phyloP scores from a whole-genome alignment of 257 asterid species.

The Solanum clarkiae region DNA sequence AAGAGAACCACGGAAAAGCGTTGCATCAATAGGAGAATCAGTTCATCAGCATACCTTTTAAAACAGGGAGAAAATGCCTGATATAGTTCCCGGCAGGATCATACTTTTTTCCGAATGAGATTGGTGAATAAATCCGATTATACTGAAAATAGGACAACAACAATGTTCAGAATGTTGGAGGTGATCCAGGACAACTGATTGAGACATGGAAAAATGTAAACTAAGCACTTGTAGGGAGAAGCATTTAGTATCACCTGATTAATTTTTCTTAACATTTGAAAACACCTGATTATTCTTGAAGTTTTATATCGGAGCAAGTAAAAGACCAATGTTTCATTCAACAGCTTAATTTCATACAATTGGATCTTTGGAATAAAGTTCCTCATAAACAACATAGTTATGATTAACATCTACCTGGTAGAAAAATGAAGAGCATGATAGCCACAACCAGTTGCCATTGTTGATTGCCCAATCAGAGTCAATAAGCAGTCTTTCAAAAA shows the following conservation, averaged over 20 bases:
- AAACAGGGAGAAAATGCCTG: slow-evolving; percentile 79
- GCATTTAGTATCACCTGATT: neutral
- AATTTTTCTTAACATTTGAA: neutral
- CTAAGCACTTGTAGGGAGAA: neutral
- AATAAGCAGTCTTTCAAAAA: slow-evolving; percentile 84
- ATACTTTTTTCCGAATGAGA: slow-evolving; percentile 84
- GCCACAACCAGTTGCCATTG: slow-evolving; percentile 95
- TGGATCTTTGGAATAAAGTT: neutral
- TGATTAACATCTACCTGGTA: slow-evolving; percentile 54
- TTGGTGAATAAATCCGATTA: slow-evolving; percentile 84
- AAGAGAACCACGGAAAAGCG: neutral
- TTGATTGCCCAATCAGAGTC: slow-evolving; percentile 97
- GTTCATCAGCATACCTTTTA: slow-evolving; percentile 48
- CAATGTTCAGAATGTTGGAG: neutral
- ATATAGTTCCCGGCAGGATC: slow-evolving; percentile 76
- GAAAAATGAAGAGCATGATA: slow-evolving; percentile 92
- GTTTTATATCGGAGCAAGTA: neutral
- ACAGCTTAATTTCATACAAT: neutral
- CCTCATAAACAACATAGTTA: neutral
- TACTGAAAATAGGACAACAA: slow-evolving; percentile 30
- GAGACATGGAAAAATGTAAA: neutral
- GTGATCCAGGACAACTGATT: neutral
- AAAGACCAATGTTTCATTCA: neutral
- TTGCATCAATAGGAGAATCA: neutral
- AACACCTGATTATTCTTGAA: neutral